These are phyloP conservation scores for Dryas integrifolia DNA, from an alignment of 331 rosid species.

Conservation along the genomic window DNA sequence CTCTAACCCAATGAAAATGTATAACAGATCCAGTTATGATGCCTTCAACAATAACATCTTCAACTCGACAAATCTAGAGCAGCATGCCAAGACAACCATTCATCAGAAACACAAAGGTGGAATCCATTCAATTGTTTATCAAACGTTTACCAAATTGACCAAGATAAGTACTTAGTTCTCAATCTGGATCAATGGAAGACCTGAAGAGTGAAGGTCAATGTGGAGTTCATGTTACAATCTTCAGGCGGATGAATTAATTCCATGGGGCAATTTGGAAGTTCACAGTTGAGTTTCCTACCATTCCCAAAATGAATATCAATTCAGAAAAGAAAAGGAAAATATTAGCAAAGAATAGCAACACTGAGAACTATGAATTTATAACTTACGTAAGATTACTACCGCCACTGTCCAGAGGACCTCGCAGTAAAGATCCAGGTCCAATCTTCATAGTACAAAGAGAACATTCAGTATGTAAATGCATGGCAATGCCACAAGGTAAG, in stretches of 20 bases:
- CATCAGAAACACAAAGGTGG: constrained; percentile 17
- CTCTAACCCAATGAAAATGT: constrained; percentile 89
- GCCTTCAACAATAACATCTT: constrained; percentile 78
- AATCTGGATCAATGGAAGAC: constrained; percentile 48
- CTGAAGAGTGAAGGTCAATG: constrained; percentile 95
- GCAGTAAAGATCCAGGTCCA: constrained; percentile 81
- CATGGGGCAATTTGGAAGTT: constrained; percentile 66
- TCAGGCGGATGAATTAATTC: constrained; percentile 96
- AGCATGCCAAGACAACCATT: constrained; percentile 33
- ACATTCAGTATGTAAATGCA: constrained; percentile 31
- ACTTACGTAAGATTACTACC: constrained; percentile 54
- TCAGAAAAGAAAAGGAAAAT: not conserved
- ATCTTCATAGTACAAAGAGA: constrained; percentile 55
- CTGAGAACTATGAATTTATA: constrained; percentile 5
- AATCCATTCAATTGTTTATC: constrained; percentile 15
- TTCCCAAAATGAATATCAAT: constrained; percentile 15
- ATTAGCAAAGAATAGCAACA: constrained; percentile 13
- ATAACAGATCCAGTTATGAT: constrained; percentile 77
- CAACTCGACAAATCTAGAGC: constrained; percentile 90
- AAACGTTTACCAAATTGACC: constrained; percentile 27
- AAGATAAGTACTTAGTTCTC: constrained; percentile 36
- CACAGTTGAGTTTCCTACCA: constrained; percentile 74
- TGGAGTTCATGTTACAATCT: constrained; percentile 93
- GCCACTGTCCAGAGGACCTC: constrained; percentile 72
- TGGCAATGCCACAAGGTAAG: constrained; percentile 18